These are phyloP conservation scores for Aegilops longissima DNA, from an alignment of 176 grass and related monocot genomes.

Conservation along the genomic window DNA sequence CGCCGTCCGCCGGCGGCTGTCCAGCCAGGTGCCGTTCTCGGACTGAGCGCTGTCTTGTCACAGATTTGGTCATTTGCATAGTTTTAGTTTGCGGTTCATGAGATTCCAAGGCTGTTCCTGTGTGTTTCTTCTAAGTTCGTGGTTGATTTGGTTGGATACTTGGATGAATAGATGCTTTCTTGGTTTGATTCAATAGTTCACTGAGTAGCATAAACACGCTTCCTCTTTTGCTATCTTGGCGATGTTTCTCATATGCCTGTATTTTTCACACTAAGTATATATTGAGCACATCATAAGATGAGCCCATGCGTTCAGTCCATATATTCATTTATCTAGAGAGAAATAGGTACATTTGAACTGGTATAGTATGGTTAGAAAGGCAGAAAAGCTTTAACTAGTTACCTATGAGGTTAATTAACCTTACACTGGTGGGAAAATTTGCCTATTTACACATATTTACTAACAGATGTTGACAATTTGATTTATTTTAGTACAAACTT, in stretches of 20 bases:
- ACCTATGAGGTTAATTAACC: neutral
- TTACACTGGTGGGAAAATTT: neutral
- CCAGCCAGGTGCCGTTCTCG: constrained; percentile 35
- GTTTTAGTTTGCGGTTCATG: neutral
- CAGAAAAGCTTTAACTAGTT: neutral
- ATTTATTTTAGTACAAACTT: constrained; percentile 24
- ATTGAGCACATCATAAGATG: neutral
- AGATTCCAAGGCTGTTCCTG: neutral
- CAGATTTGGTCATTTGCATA: neutral
- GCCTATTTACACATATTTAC: neutral
- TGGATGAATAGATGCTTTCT: neutral
- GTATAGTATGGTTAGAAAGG: neutral
- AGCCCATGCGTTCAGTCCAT: neutral
- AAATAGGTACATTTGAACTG: neutral
- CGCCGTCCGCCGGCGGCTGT: constrained; percentile 20
- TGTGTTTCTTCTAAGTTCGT: constrained; percentile 7
- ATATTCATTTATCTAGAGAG: neutral
- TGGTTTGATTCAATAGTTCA: neutral
- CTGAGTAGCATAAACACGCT: neutral
- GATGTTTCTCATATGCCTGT: neutral
- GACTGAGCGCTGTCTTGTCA: neutral
- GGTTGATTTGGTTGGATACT: neutral
- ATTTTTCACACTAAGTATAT: neutral
- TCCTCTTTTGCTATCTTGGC: neutral
- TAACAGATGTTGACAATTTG: constrained; percentile 16